A percentile compares a stretch with the other conserved stretches of the same genome.
Evolutionary conservation across 139 green algal genomes (phyloP).

Genomic region (Coccomyxa sp.): DNA sequence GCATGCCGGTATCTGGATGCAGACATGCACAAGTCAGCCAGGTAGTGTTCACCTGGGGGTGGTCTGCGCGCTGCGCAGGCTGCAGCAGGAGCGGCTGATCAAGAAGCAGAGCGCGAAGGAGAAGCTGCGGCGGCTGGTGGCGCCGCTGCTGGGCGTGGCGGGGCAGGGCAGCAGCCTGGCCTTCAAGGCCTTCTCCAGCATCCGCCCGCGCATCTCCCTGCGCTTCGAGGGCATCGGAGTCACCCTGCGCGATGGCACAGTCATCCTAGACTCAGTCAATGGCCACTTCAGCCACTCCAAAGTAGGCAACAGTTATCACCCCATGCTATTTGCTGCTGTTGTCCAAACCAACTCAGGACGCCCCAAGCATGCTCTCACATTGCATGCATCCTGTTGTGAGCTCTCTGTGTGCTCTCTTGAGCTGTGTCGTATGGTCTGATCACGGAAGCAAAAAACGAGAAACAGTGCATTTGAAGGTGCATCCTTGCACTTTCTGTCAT

Average conservation of each 20-base stretch:
- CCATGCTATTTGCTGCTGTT: too few relatives aligned
- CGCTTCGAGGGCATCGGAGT: constrained; percentile 33
- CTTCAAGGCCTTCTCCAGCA: constrained; percentile 32
- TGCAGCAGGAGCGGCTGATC: constrained; percentile 4
- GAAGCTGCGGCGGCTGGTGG: constrained; percentile 15
- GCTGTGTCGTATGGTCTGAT: not conserved
- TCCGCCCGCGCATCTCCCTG: constrained; percentile 32
- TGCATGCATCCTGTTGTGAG: not conserved
- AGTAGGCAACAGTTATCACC: not conserved
- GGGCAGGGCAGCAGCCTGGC: constrained; percentile 1
- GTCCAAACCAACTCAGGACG: too few relatives aligned
- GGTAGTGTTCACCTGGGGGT: too few relatives aligned
- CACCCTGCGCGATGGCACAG: constrained; percentile 26
- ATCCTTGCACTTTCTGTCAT: not conserved
- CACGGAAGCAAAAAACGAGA: not conserved
- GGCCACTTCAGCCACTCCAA: constrained; percentile 33
- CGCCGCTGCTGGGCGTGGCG: constrained; percentile 3
- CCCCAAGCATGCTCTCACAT: not conserved
- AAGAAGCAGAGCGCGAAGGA: constrained; percentile 20
- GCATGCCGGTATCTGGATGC: too few relatives aligned
- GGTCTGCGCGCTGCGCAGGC: not conserved
- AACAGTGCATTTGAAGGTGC: not conserved
- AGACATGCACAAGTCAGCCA: too few relatives aligned
- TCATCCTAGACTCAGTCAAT: constrained; percentile 26
- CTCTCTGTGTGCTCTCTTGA: not conserved